Base-by-base conservation (phyloP, 1,139 yeast species). In the Diutina rugosa region DNA sequence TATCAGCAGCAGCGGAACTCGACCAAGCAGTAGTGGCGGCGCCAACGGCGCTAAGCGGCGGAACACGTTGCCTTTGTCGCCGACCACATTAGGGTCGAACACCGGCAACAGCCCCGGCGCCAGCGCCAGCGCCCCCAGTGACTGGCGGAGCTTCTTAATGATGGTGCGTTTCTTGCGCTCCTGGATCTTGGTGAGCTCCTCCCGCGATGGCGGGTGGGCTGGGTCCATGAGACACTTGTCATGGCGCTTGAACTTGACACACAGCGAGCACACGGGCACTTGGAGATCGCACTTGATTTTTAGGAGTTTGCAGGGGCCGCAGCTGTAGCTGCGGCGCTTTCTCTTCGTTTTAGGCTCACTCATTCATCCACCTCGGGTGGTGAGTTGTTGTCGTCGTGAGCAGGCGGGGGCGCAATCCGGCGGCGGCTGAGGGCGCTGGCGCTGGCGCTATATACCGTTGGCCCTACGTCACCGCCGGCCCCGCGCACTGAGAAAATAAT, bases 301-400 rank as follows among this genome's bases (percentile, higher is more conserved):
- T 56, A 77, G 73, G 35, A 69, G 64, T 62, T 78, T 79, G 62
- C 85, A 80, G 3, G 82, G 82, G 0, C 84, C 84, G 65, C 85
- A 80, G 58, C 79, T 77, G 63, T 80, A 80, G 38, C 81, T 76
- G 57, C 84, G 67, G 60, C 85, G 68, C 58, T 70, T 72, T 51
- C 75, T 62, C 59, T 70, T 71, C 14, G 53, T 38, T 16, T 49
- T 49, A 44, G 53, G 6, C n/a, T 49, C 53, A 49, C 53, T 49
- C 53, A 49, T 49, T 32, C 53, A 49, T 49, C 44, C 35, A 49
- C 44, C 51, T 14, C 21, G 8, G 46, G 46, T 45, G 46, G 46
- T 45, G 46, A 6, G 21, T 18, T 45, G 9, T 45, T n/a, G 21
- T 10, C 14, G 16, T 18, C 16, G 14, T 44, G 46, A n/a, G 41